Base-by-base conservation (phyloP, 495 filamentous ascomycete species). In the Trypethelium eluteriae region DNA sequence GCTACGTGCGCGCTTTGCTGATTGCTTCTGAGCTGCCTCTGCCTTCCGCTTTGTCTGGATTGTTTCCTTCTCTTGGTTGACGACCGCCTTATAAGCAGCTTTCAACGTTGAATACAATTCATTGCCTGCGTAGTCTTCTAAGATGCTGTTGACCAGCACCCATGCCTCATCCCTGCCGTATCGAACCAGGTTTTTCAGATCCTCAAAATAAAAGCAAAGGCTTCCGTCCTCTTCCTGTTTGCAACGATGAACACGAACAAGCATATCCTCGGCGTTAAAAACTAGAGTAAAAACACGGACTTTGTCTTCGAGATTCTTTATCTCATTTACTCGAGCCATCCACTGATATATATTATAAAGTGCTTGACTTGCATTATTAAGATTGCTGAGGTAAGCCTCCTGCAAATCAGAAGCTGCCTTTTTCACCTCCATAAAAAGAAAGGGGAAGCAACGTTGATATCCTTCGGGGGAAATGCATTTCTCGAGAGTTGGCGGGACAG, bases 21-120 rank as follows among this genome's bases (percentile, higher is more conserved):
- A 59, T 59, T 36, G 53, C 53, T 59, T 59, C 53, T 59, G 53
- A 59, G 53, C 53, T 36, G 53, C 53, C 53, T 59, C 53, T 59
- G 53, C 53, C 53, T 59, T 59, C 32, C 53, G 53, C 53, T 59
- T 59, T 36, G 53, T 18, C 32, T 59, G 53, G 34, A 59, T 59
- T 36, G 4, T 59, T 59, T 59, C 18, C 5, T 59, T 32, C 53
- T 9, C 36, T 59, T 59, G 18, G 34, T 59, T 59, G 53, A 59
- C 53, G 32, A 59, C 53, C n/a, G 53, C 53, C 18, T 59, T 59
- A 18, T 59, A 59, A 59, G 53, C 53, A 59, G 53, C 14, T 59
- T 59, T 32, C 53, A 59, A 59, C 14, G 53, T 59, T 36, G 53
- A 18, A 59, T 59, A 32, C 53, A 59, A 59, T 36, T 59, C 53